phyloP scores from a whole-genome alignment of 257 asterid species.

The Phtheirospermum japonicum region DNA sequence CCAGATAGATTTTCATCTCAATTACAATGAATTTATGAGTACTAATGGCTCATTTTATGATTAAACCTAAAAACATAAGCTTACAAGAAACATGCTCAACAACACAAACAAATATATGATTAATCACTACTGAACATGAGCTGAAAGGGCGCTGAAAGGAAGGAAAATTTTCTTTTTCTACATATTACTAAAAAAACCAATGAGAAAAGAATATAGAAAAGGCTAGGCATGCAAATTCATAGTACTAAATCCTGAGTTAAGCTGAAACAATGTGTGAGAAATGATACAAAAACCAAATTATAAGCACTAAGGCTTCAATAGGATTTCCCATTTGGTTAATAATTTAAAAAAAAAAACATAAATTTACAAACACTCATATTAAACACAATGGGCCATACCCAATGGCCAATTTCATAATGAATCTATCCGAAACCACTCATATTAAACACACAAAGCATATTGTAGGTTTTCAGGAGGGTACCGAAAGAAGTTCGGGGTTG shows the following conservation, averaged over 20 bases:
- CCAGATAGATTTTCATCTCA: neutral
- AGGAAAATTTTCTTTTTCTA: too few species aligned
- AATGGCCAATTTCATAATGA: neutral
- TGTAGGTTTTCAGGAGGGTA: slow-evolving; percentile 30
- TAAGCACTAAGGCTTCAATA: slow-evolving; percentile 16
- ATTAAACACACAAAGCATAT: slow-evolving; percentile 1
- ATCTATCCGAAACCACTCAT: neutral
- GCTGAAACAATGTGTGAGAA: too few species aligned
- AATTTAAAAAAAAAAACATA: neutral
- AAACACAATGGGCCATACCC: too few species aligned
- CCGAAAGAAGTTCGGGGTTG: slow-evolving; percentile 68
- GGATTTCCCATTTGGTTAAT: neutral
- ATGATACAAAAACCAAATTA: too few species aligned
- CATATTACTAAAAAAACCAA: too few species aligned
- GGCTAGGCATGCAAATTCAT: neutral
- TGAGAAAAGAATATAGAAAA: neutral
- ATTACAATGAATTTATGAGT: neutral
- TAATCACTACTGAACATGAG: neutral
- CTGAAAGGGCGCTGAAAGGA: neutral
- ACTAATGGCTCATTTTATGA: too few species aligned
- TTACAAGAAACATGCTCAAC: too few species aligned
- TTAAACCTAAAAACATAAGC: too few species aligned
- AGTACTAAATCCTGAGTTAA: neutral
- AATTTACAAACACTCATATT: neutral
- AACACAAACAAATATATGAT: too few species aligned